Evolutionary conservation across 176 grass and related monocot species (phyloP).

Genomic region (Luzula sylvatica): DNA sequence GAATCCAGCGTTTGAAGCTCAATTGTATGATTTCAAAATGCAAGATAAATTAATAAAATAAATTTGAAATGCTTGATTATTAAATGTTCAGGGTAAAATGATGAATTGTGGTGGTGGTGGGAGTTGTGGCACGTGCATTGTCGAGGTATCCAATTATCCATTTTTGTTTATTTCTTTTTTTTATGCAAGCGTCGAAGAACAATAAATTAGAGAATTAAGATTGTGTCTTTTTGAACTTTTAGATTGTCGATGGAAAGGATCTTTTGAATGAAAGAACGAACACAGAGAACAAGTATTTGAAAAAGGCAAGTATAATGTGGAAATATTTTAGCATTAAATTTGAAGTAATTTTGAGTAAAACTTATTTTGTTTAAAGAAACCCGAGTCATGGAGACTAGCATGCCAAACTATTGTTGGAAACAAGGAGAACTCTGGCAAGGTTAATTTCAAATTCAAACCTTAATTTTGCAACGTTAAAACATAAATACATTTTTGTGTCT

Average conservation of each 20-base stretch:
- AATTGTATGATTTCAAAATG: background rate
- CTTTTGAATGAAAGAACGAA: constrained; percentile 68
- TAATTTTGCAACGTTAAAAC: background rate
- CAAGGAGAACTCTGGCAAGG: constrained; percentile 94
- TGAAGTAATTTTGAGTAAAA: background rate
- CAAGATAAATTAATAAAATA: background rate
- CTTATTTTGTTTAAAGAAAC: constrained; percentile 38
- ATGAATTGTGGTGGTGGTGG: constrained; percentile 95
- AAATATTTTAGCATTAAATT: background rate
- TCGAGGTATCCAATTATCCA: constrained; percentile 37
- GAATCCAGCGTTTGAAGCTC: background rate
- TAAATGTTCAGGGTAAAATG: constrained; percentile 51
- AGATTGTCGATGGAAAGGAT: constrained; percentile 70
- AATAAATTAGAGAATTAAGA: background rate
- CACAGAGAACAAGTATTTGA: constrained; percentile 58
- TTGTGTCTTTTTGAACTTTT: constrained; percentile 13
- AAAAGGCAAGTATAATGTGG: constrained; percentile 36
- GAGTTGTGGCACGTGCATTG: constrained; percentile 90
- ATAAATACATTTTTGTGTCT: background rate
- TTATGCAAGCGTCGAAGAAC: background rate
- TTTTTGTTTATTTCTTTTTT: constrained; percentile 4
- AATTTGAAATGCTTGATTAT: too few species aligned
- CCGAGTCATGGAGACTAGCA: constrained; percentile 82
- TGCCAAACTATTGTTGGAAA: constrained; percentile 95
- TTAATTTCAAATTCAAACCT: constrained; percentile 5